phyloP scores from a whole-genome alignment of 2,329 filamentous ascomycete species.

The Exophiala dermatitidis region DNA sequence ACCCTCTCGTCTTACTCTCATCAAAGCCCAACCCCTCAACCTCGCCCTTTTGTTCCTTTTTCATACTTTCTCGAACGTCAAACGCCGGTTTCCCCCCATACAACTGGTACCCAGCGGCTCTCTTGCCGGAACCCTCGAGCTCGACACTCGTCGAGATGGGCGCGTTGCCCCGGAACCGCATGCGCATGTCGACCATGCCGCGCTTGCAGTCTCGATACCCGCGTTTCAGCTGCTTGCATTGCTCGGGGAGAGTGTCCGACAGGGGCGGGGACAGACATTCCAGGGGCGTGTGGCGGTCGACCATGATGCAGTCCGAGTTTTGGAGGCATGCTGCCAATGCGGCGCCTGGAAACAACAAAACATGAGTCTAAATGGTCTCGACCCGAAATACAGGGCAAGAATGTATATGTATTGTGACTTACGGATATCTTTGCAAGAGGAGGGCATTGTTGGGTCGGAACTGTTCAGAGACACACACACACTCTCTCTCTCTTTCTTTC shows the following conservation, averaged over 20 bases:
- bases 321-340: constrained; percentile 93
- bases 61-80: constrained; percentile 59
- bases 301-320: constrained; percentile 92
- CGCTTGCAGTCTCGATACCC: constrained; percentile 93
- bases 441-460: constrained; percentile 62
- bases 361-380: neutral
- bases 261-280: constrained; percentile 84
- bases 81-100: constrained; percentile 73
- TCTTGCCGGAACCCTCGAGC: constrained; percentile 47
- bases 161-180: constrained; percentile 90
- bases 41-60: constrained; percentile 49
- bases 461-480: constrained; percentile 22
- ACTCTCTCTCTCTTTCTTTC: no score
- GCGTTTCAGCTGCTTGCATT: constrained; percentile 88
- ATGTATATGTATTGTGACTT: constrained; percentile 36
- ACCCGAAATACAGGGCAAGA: neutral
- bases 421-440: constrained; percentile 96
- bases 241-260: constrained; percentile 69
- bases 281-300: constrained; percentile 74
- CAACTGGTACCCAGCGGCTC: constrained; percentile 49
- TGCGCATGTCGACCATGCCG: constrained; percentile 97
- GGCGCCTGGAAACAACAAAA: neutral
- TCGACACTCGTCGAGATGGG: constrained; percentile 65
- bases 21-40: constrained; percentile 34
- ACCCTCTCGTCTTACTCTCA: constrained; percentile 42